Conservation (phyloP, 192 early-diverging fungal species). For the Gaertneriomyces semiglobifer region DNA sequence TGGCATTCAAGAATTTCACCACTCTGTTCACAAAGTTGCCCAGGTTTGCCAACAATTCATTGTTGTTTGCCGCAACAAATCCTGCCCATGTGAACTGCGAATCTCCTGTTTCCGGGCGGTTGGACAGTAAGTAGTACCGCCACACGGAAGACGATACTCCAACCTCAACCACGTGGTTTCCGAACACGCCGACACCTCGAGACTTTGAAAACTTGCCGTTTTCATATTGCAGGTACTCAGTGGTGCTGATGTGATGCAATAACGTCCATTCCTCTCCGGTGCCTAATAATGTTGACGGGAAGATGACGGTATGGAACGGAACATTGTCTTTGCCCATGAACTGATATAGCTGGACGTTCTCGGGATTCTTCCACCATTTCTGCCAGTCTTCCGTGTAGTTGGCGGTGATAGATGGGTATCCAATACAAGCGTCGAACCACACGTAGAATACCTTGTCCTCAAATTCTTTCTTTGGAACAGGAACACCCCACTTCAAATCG, state of each 20-base stretch:
- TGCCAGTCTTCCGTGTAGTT: conserved; percentile 92
- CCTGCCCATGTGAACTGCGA: conserved; percentile 90
- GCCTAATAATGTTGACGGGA: conserved; percentile 85
- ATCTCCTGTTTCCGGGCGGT: conserved; percentile 90
- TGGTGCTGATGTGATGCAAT: conserved; percentile 87
- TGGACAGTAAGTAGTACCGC: conserved; percentile 93
- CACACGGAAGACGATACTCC: conserved; percentile 89
- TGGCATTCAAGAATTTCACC: conserved; percentile 87
- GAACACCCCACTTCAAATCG: conserved; percentile 97
- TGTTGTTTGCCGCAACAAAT: conserved; percentile 93
- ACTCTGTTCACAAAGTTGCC: conserved; percentile 99
- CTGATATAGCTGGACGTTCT: conserved; percentile 93
- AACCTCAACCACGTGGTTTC: conserved; percentile 87
- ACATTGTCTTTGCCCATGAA: conserved; percentile 99
- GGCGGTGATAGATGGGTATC: conserved; percentile 96
- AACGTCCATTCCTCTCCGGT: conserved; percentile 88
- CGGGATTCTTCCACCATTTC: conserved; percentile 99
- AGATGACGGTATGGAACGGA: conserved; percentile 97
- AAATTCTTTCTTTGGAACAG: conserved; percentile 80
- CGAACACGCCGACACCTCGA: conserved; percentile 94
- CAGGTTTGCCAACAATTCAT: conserved; percentile 88
- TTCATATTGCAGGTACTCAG: conserved; percentile 98
- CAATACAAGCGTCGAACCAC: conserved; percentile 99
- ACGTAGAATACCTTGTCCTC: conserved; percentile 98
- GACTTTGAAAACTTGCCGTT: conserved; percentile 95